These are phyloP conservation scores for Kalanchoe fedtschenkoi DNA, from an alignment of 164 flowering plant genomes.

Conservation along the genomic window DNA sequence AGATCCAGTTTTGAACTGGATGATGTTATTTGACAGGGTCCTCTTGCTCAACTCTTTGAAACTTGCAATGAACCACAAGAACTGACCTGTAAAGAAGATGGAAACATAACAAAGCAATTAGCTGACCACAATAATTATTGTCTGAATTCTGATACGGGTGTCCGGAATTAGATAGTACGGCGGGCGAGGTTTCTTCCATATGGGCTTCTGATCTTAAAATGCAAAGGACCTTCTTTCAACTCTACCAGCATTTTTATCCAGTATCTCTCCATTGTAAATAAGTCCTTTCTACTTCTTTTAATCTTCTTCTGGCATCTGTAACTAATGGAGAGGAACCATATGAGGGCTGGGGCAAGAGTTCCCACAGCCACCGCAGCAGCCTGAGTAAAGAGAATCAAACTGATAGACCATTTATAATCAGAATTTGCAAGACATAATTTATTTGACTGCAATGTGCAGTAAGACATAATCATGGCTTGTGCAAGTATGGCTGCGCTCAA, in stretches of 20 bases:
- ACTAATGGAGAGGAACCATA: conserved; percentile 37
- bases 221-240: conserved; percentile 29
- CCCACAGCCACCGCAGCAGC: conserved; percentile 34
- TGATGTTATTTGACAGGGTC: conserved; percentile 11
- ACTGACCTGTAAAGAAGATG: conserved; percentile 13
- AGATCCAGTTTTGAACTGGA: conserved; percentile 14
- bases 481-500: conserved; percentile 26
- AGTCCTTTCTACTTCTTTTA: conserved; percentile 7
- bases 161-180: conserved; percentile 14
- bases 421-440: conserved; percentile 39
- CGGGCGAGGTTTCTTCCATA: conserved; percentile 22
- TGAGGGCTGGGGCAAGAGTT: conserved; percentile 36
- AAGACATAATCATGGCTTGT: conserved; percentile 31
- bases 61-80: conserved; percentile 13
- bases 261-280: conserved; percentile 26
- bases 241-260: conserved; percentile 36
- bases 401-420: conserved; percentile 52
- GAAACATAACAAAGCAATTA: conserved; percentile 31
- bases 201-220: conserved; percentile 14
- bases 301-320: conserved; percentile 27
- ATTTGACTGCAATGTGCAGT: conserved; percentile 20
- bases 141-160: conserved; percentile 28
- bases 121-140: conserved; percentile 27
- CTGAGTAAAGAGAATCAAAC: conserved; percentile 27
- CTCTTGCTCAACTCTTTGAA: conserved; percentile 10